These are phyloP conservation scores for Solanum pimpinellifolium DNA, from an alignment of 257 asterid genomes.

Conservation along the genomic window DNA sequence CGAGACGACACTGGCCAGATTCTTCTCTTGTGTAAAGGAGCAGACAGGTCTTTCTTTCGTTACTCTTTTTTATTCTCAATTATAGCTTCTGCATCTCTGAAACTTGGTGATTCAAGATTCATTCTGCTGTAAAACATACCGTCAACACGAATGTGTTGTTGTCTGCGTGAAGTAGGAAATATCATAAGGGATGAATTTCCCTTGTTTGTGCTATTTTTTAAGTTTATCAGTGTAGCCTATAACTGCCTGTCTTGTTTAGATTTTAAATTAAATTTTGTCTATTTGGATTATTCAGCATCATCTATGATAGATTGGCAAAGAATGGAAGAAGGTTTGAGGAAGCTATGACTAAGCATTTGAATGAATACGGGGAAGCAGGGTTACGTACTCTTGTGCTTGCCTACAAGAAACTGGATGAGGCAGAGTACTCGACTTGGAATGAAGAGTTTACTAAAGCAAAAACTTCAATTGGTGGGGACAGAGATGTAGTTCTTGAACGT, in stretches of 20 bases:
- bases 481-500: constrained; percentile 82
- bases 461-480: constrained; percentile 70
- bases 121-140: not conserved
- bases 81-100: not conserved
- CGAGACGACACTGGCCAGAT: constrained; percentile 71
- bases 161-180: not conserved
- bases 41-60: constrained; percentile 56
- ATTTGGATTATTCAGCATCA: constrained; percentile 54
- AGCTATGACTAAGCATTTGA: constrained; percentile 72
- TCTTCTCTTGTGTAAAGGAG: constrained; percentile 88
- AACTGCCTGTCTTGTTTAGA: not conserved
- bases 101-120: not conserved
- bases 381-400: constrained; percentile 93
- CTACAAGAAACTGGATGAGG: constrained; percentile 75
- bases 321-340: constrained; percentile 61
- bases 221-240: not conserved
- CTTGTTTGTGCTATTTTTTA: not conserved
- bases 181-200: not conserved
- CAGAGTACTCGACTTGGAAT: constrained; percentile 75
- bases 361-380: constrained; percentile 92
- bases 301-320: constrained; percentile 75
- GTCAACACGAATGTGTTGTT: not conserved
- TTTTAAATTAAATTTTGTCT: constrained; percentile 1
- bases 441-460: constrained; percentile 76
- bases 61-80: not conserved